Percentiles rank a stretch among this genome's conserved stretches.
phyloP scores from a whole-genome alignment of 2,329 filamentous ascomycete genomes.

The Herpotrichia juniperi region DNA sequence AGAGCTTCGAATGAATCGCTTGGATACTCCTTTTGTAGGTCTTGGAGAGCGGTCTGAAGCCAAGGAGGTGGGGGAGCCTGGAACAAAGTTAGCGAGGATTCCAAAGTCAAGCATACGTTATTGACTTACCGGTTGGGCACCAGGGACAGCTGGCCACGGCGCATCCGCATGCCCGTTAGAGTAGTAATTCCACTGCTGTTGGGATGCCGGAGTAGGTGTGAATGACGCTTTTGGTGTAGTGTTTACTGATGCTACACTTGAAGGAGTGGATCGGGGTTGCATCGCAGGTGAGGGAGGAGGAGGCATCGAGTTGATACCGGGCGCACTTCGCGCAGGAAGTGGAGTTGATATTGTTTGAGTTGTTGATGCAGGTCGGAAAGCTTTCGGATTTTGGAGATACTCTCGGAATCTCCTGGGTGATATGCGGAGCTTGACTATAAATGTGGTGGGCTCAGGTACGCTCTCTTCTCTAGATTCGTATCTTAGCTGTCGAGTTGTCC shows the following conservation, averaged over 20 bases:
- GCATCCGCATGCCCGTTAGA: conserved; percentile 69
- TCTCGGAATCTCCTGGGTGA: conserved; percentile 73
- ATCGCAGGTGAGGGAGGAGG: conserved; percentile 55
- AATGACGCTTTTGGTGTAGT: conserved; percentile 37
- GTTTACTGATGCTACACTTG: conserved; percentile 27
- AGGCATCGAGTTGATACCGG: conserved; percentile 62
- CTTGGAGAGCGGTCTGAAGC: conserved; percentile 76
- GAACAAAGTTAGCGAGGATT: conserved; percentile 19
- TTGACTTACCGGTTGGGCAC: conserved; percentile 67
- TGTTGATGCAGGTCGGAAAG: conserved; percentile 49
- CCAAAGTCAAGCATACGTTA: neutral
- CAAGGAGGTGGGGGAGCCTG: conserved; percentile 87
- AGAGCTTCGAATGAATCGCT: conserved; percentile 84
- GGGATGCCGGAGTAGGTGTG: conserved; percentile 44
- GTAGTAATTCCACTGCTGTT: conserved; percentile 43
- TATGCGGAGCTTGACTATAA: conserved; percentile 79
- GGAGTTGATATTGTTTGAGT: conserved; percentile 53
- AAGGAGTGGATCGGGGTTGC: conserved; percentile 40
- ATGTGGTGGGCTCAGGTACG: conserved; percentile 66
- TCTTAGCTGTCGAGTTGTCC: conserved; percentile 63
- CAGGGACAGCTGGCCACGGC: conserved; percentile 62
- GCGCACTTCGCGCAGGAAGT: conserved; percentile 57
- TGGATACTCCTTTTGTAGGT: conserved; percentile 73
- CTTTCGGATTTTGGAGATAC: conserved; percentile 63
- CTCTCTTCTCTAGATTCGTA: conserved; percentile 79